Percentiles rank a stretch among this genome's conserved stretches.
These are phyloP conservation scores for Apiotrichum domesticum DNA, from an alignment of 1,284 basidiomycete genomes.

Conservation along the genomic window DNA sequence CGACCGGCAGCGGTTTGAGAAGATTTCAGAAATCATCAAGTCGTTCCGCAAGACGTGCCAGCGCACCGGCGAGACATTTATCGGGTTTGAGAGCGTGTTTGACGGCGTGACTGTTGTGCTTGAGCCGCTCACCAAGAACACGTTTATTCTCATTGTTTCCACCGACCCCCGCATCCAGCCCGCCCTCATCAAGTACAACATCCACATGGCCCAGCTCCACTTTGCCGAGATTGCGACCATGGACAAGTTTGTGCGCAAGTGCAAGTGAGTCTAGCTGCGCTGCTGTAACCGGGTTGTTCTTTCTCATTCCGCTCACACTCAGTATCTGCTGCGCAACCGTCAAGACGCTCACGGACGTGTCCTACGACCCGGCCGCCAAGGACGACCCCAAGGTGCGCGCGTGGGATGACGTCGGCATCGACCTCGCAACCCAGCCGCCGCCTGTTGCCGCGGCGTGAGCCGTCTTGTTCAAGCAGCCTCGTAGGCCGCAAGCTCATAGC, in stretches of 20 bases:
- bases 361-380: slow-evolving; percentile 32
- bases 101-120: slow-evolving; percentile 76
- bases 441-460: neutral
- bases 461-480: slow-evolving; percentile 4
- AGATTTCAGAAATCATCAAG: slow-evolving; percentile 92
- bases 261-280: slow-evolving; percentile 28
- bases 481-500: too few relatives aligned
- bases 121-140: slow-evolving; percentile 88
- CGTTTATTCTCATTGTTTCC: slow-evolving; percentile 78
- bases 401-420: slow-evolving; percentile 35
- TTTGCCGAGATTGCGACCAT: slow-evolving; percentile 46
- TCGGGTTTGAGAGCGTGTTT: slow-evolving; percentile 69
- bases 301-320: neutral
- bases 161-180: slow-evolving; percentile 73
- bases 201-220: slow-evolving; percentile 47
- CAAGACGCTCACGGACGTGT: slow-evolving; percentile 20
- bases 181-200: slow-evolving; percentile 50
- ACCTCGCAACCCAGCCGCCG: neutral
- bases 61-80: slow-evolving; percentile 64
- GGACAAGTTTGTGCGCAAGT: slow-evolving; percentile 35
- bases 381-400: slow-evolving; percentile 30
- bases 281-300: neutral
- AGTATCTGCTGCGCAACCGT: slow-evolving; percentile 28
- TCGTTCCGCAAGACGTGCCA: slow-evolving; percentile 86
- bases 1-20: slow-evolving; percentile 81